Evolutionary conservation across 2,329 filamentous ascomycete genomes (phyloP).

Genomic region (Lecanicillium sp.): DNA sequence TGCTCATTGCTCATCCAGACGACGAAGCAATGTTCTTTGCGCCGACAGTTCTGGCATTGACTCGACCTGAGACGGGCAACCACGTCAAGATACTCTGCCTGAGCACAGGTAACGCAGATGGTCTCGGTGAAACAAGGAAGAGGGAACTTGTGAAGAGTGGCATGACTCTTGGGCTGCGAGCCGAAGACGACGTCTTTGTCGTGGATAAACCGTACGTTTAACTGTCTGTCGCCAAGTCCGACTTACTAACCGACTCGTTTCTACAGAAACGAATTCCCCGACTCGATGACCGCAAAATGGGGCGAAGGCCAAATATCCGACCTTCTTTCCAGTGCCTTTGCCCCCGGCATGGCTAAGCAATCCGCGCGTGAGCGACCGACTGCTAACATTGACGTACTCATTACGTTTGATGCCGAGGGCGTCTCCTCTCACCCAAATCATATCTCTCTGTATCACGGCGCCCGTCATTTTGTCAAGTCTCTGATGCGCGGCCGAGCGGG

Average conservation of each 20-base stretch:
- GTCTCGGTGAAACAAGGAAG: constrained; percentile 74
- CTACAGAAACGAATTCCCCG: constrained; percentile 59
- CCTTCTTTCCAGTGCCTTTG: constrained; percentile 67
- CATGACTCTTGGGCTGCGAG: constrained; percentile 64
- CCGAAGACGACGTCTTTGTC: constrained; percentile 76
- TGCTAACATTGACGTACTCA: constrained; percentile 65
- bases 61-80: constrained; percentile 71
- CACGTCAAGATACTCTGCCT: constrained; percentile 92
- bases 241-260: no score
- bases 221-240: neutral
- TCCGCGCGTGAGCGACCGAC: constrained; percentile 28
- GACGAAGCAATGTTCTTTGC: constrained; percentile 99
- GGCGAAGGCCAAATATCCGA: constrained; percentile 59
- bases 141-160: constrained; percentile 79
- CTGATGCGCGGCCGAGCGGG: constrained; percentile 58
- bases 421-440: constrained; percentile 92
- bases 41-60: constrained; percentile 79
- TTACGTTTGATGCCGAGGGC: constrained; percentile 83
- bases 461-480: constrained; percentile 59
- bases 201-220: constrained; percentile 62
- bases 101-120: constrained; percentile 84
- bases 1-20: constrained; percentile 94
- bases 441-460: constrained; percentile 78
- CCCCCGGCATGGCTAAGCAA: constrained; percentile 47
- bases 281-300: constrained; percentile 82